Base-by-base conservation (phyloP, 2,329 filamentous ascomycete genomes). In the Epichloe glyceriae region DNA sequence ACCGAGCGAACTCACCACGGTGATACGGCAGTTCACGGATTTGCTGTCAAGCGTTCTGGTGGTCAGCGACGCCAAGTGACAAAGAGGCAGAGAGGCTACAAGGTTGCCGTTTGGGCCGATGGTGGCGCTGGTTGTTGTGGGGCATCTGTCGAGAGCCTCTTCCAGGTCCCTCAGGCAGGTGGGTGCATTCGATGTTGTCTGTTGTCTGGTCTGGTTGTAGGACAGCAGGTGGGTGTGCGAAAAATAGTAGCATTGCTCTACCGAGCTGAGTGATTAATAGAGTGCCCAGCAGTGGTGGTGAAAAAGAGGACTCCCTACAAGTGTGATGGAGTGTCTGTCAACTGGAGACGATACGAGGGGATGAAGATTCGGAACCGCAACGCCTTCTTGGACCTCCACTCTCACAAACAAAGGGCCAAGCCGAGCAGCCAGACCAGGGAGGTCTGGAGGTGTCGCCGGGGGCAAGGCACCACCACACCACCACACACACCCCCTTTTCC, bases 41-140 rank as follows among this genome's bases (percentile, higher is more conserved):
- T 39, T 10, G 43, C 37, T 15, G 44, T 26, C 34, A 19, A 45
- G 42, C 26, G n/a, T 34, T 33, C 19, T 17, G 26, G 42, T 45
- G 42, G 33, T 45, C 11, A 14, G 12, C 17, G 26, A 45, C 10
- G 10, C n/a, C 11, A 11, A 11, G n/a, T 35, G 39, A 41, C 17
- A 14, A 19, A 40, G 41, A n/a, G 30, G 3, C 30, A 30, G 30
- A 30, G 30, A 30, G 37, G 12, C 26, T 7, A 10, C 30, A 40
- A 40, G 33, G 15, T 46, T 46, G 50, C 45, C 33, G 44, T 51
- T 51, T 42, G 33, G 50, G 50, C 50, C 41, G 45, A 46, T 43
- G 37, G 44, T 47, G 49, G 52, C 49, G 49, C 26, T 26, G 42
- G 30, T 35, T 41, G 50, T 12, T 40, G 46, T 37, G 46, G 50